Conservation (phyloP, 257 asterid genomes). For the Solanum paucissectum region DNA sequence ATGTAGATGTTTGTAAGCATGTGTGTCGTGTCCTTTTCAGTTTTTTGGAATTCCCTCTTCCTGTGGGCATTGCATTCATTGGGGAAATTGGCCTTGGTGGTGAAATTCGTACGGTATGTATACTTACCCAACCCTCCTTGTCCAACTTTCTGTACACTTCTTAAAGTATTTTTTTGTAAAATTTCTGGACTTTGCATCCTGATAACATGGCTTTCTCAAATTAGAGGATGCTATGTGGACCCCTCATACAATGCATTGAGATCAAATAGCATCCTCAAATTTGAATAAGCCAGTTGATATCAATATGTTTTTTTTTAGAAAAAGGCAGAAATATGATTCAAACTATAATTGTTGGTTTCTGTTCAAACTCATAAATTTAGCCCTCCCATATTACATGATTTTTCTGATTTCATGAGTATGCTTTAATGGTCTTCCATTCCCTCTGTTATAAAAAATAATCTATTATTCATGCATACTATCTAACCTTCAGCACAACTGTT, state of each 20-base stretch:
- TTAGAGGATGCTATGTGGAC: not conserved
- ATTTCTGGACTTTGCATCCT: not conserved
- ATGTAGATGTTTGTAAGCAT: not conserved
- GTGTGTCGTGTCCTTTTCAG: constrained; percentile 26
- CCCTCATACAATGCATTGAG: not conserved
- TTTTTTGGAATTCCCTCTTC: constrained; percentile 87
- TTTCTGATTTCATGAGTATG: not conserved
- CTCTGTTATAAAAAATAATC: not conserved
- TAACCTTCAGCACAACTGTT: not conserved
- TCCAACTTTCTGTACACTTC: not conserved
- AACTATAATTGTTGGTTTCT: not conserved
- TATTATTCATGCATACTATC: not conserved
- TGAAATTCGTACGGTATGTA: constrained; percentile 69
- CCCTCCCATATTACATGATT: not conserved
- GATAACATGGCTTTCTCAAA: not conserved
- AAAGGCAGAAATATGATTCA: not conserved
- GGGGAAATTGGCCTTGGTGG: constrained; percentile 95
- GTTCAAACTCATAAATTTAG: not conserved
- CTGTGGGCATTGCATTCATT: constrained; percentile 70
- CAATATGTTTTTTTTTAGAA: not conserved
- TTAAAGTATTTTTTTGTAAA: not conserved
- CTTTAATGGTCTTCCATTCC: not conserved
- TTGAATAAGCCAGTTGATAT: not conserved
- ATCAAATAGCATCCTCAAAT: not conserved
- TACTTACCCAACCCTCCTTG: not conserved